phyloP scores from a whole-genome alignment of 2,329 filamentous ascomycete species.

The Sclerotinia minor region DNA sequence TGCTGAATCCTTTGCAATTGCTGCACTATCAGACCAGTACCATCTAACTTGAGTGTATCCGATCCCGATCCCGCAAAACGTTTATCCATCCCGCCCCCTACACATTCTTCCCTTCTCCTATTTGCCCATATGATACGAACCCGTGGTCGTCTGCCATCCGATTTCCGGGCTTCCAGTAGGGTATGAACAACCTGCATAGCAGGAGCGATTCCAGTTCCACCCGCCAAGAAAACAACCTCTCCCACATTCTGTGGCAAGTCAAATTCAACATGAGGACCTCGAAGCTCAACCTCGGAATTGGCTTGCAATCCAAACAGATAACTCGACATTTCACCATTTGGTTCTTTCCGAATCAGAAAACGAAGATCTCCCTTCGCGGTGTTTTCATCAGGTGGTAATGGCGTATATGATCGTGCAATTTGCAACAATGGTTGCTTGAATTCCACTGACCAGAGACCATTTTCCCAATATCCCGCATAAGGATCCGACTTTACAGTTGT shows the following conservation, averaged over 20 bases:
- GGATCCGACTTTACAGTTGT: slow-evolving; percentile 28
- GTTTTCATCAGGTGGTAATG: slow-evolving; percentile 60
- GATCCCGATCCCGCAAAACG: neutral
- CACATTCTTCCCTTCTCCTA: slow-evolving; percentile 63
- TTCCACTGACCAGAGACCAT: slow-evolving; percentile 83
- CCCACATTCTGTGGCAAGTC: slow-evolving; percentile 53
- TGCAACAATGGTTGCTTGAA: slow-evolving; percentile 93
- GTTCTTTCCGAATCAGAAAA: slow-evolving; percentile 76
- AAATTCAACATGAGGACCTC: slow-evolving; percentile 76
- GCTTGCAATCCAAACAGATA: slow-evolving; percentile 69
- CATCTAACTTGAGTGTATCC: neutral
- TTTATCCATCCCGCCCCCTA: slow-evolving; percentile 56
- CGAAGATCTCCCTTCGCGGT: slow-evolving; percentile 53
- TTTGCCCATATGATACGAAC: slow-evolving; percentile 85
- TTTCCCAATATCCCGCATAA: slow-evolving; percentile 53
- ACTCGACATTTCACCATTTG: slow-evolving; percentile 79
- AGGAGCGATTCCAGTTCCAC: slow-evolving; percentile 85
- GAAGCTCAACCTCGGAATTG: slow-evolving; percentile 68
- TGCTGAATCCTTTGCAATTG: slow-evolving; percentile 64
- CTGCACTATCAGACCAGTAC: slow-evolving; percentile 54
- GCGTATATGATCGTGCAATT: slow-evolving; percentile 89
- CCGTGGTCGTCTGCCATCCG: slow-evolving; percentile 43
- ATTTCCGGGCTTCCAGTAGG: slow-evolving; percentile 49
- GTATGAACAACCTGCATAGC: slow-evolving; percentile 77
- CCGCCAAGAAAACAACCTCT: slow-evolving; percentile 75